phyloP scores from a whole-genome alignment of 352 stramenopile genomes.

The Phytophthora brassicae region DNA sequence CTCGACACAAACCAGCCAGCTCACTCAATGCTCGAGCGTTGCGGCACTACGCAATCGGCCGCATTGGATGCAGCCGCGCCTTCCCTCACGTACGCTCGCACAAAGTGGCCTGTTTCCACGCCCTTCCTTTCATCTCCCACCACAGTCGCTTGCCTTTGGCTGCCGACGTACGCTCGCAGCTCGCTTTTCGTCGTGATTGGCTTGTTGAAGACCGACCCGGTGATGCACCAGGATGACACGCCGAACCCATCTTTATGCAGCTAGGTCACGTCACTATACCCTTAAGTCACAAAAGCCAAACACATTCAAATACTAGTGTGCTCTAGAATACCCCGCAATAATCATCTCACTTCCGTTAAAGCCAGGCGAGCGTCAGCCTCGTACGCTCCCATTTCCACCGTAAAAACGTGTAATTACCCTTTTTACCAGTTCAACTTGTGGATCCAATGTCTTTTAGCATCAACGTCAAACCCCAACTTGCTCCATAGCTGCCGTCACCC shows the following conservation, averaged over 20 bases:
- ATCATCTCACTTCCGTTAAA: constrained; percentile 5
- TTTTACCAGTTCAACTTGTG: constrained; percentile 32
- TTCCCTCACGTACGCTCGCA: constrained; percentile 32
- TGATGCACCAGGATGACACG: constrained; percentile 16
- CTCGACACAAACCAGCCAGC: too few relatives aligned
- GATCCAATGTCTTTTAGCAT: neutral
- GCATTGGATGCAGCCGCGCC: constrained; percentile 22
- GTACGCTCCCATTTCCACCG: constrained; percentile 27
- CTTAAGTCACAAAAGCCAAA: constrained; percentile 1
- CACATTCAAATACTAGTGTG: neutral
- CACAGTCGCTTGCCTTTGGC: too few relatives aligned
- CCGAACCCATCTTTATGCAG: constrained; percentile 11
- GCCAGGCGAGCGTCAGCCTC: constrained; percentile 17
- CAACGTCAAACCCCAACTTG: constrained; percentile 31
- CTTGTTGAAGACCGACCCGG: neutral
- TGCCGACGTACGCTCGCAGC: constrained; percentile 28
- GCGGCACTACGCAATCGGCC: constrained; percentile 16
- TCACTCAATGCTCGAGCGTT: too few relatives aligned
- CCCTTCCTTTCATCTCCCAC: constrained; percentile 5
- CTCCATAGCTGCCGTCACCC: constrained; percentile 3
- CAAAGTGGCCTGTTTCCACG: constrained; percentile 18
- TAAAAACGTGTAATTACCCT: constrained; percentile 33
- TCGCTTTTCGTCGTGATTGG: constrained; percentile 10
- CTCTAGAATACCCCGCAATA: neutral
- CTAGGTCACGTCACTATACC: constrained; percentile 2